Evolutionary conservation across 306 rosid genomes (phyloP).

Genomic region (Lathyrus tuberosus): DNA sequence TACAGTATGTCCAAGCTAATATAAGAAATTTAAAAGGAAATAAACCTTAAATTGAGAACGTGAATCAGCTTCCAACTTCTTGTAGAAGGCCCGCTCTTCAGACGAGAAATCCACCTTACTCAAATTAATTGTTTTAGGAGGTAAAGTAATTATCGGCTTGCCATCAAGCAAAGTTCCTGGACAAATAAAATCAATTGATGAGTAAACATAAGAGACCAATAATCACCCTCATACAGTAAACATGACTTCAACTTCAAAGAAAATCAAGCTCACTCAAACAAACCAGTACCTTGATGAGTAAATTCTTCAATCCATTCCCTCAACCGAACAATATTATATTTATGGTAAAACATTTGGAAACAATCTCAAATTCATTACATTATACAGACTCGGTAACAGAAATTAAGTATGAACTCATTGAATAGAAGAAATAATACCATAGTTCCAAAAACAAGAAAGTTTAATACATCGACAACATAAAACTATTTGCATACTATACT

Average conservation of each 20-base stretch:
- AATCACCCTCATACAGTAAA: slow-evolving; percentile 26
- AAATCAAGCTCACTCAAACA: slow-evolving; percentile 22
- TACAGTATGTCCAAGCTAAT: slow-evolving; percentile 8
- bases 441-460: slow-evolving; percentile 24
- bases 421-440: slow-evolving; percentile 22
- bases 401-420: slow-evolving; percentile 22
- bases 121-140: slow-evolving; percentile 73
- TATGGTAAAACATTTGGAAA: slow-evolving; percentile 16
- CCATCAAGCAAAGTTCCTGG: slow-evolving; percentile 90
- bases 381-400: slow-evolving; percentile 15
- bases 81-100: slow-evolving; percentile 95
- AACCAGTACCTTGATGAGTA: slow-evolving; percentile 26
- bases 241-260: slow-evolving; percentile 18
- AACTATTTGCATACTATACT: too few species aligned
- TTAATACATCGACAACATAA: not conserved
- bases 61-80: slow-evolving; percentile 88
- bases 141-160: slow-evolving; percentile 82
- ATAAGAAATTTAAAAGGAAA: slow-evolving; percentile 29
- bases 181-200: slow-evolving; percentile 34
- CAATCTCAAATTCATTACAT: slow-evolving; percentile 16
- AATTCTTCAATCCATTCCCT: slow-evolving; percentile 27
- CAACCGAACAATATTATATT: slow-evolving; percentile 27
- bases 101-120: slow-evolving; percentile 75
- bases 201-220: slow-evolving; percentile 37
- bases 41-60: slow-evolving; percentile 87